Percentiles rank a stretch among this genome's conserved stretches.
These are phyloP conservation scores for Henningerozyma blattae DNA, from an alignment of 805 yeast genomes.

Conservation along the genomic window DNA sequence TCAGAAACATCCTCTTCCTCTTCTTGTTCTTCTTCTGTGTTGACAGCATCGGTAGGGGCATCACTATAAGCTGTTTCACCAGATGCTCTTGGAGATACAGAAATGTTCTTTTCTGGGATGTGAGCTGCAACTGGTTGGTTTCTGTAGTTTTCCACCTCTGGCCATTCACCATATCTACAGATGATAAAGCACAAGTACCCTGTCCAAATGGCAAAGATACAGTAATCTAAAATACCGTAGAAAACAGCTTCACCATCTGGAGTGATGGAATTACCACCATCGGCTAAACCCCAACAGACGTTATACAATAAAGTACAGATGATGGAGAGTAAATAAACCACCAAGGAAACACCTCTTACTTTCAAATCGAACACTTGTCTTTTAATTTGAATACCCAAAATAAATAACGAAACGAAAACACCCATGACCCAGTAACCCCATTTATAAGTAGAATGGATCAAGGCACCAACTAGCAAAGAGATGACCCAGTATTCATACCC, in stretches of 20 bases:
- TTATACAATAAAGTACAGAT: too few relatives aligned
- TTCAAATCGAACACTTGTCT: not conserved
- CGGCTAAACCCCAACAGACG: constrained; percentile 38
- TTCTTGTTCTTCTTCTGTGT: too few relatives aligned
- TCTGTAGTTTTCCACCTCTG: too few relatives aligned
- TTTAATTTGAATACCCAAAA: not conserved
- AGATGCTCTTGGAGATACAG: constrained; percentile 21
- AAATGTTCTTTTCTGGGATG: constrained; percentile 9
- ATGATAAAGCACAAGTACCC: too few relatives aligned
- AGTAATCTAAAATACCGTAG: constrained; percentile 39
- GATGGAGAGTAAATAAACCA: not conserved
- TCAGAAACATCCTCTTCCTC: too few relatives aligned
- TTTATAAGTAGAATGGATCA: constrained; percentile 44
- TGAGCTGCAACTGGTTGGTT: too few relatives aligned
- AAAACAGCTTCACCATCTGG: constrained; percentile 44
- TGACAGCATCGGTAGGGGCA: too few relatives aligned
- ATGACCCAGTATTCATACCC: constrained; percentile 38
- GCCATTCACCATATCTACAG: too few relatives aligned
- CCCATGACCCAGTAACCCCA: constrained; percentile 62
- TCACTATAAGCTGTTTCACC: constrained; percentile 21
- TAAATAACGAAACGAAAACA: constrained; percentile 27
- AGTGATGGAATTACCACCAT: constrained; percentile 44
- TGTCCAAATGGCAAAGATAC: too few relatives aligned
- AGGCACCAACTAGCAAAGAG: constrained; percentile 42
- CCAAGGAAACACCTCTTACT: too few relatives aligned